These are phyloP conservation scores for Papilionanthe hybrid DNA, from an alignment of 116 monocot genomes.

Conservation along the genomic window DNA sequence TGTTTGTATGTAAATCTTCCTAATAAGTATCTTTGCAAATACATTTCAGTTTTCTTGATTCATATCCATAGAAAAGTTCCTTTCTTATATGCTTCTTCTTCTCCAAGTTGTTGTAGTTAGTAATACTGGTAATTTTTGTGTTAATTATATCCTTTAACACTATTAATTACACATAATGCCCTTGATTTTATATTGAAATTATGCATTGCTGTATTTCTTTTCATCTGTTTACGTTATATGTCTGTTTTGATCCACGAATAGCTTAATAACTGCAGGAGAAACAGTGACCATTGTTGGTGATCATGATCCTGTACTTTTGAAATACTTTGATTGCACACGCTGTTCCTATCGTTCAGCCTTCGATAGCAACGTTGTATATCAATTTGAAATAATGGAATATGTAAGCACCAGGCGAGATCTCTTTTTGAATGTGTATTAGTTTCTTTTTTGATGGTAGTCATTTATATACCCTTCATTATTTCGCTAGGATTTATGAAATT, in stretches of 20 bases:
- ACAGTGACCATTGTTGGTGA: constrained; percentile 88
- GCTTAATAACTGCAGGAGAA: constrained; percentile 57
- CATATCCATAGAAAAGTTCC: background rate
- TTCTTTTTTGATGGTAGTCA: background rate
- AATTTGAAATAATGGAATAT: constrained; percentile 97
- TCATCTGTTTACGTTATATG: background rate
- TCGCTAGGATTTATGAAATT: background rate
- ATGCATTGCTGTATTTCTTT: background rate
- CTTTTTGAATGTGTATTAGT: background rate
- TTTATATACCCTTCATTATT: background rate
- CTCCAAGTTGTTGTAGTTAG: background rate
- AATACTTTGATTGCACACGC: constrained; percentile 89
- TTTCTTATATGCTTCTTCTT: background rate
- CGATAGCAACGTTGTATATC: constrained; percentile 88
- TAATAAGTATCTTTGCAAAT: background rate
- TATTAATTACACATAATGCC: background rate
- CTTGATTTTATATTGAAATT: background rate
- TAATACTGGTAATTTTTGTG: background rate
- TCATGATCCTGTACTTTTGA: constrained; percentile 73
- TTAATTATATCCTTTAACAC: background rate
- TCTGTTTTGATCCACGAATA: background rate
- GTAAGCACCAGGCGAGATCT: constrained; percentile 32
- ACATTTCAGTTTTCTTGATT: background rate
- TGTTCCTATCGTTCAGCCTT: constrained; percentile 73
- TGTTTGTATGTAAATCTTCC: too few species aligned